A percentile compares a stretch with the other conserved stretches of the same genome.
phyloP scores from a whole-genome alignment of 305 asterid genomes.

The Ilex paraguariensis region DNA sequence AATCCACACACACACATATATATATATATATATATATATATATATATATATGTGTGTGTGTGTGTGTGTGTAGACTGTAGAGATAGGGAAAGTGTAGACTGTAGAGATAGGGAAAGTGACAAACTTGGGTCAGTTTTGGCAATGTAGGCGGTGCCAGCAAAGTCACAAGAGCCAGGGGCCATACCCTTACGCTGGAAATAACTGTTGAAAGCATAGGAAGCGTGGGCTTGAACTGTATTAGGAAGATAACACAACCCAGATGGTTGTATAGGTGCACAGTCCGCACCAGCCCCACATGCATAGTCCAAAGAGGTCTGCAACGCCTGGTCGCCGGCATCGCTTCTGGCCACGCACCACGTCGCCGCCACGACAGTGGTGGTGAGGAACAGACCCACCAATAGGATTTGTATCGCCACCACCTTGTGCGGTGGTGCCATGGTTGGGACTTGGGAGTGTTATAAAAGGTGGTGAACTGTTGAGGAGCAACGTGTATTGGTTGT shows the following conservation, averaged over 20 bases:
- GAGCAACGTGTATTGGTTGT: neutral
- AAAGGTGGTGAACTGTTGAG: neutral
- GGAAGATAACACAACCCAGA: slow-evolving; percentile 75
- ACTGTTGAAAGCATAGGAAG: slow-evolving; percentile 83
- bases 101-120: neutral
- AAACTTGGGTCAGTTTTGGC: slow-evolving; percentile 90
- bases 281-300: slow-evolving; percentile 80
- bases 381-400: slow-evolving; percentile 6
- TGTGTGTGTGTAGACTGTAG: too few species aligned
- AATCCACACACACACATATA: neutral
- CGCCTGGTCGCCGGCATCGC: slow-evolving; percentile 57
- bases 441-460: neutral
- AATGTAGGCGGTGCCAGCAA: slow-evolving; percentile 61
- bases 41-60: neutral
- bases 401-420: slow-evolving; percentile 20
- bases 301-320: slow-evolving; percentile 65
- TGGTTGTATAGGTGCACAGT: slow-evolving; percentile 53
- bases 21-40: neutral
- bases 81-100: neutral
- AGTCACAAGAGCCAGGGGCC: slow-evolving; percentile 73
- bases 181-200: slow-evolving; percentile 56
- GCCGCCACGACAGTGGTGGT: slow-evolving; percentile 20
- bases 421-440: slow-evolving; percentile 23
- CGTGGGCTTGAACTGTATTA: slow-evolving; percentile 74
- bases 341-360: slow-evolving; percentile 81